These are phyloP conservation scores for Ilex aquifolium DNA, from an alignment of 257 asterid species.

Conservation along the genomic window DNA sequence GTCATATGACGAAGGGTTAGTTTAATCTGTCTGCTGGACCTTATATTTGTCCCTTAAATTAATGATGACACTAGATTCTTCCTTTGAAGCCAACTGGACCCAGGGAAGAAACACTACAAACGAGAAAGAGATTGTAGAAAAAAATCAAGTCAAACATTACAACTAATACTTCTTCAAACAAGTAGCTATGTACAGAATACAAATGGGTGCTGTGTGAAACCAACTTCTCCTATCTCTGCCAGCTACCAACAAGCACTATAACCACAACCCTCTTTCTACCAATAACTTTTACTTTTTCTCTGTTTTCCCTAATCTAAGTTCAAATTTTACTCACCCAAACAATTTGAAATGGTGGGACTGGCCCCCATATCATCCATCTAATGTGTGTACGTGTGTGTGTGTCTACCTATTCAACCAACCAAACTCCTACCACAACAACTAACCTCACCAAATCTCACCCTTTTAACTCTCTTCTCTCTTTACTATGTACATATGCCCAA, in stretches of 20 bases:
- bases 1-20: too few relatives aligned
- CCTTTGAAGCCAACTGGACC: too few relatives aligned
- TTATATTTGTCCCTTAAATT: too few relatives aligned
- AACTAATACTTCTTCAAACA: too few relatives aligned
- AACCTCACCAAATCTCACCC: slow-evolving; percentile 29
- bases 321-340: slow-evolving; percentile 5
- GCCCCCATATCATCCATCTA: slow-evolving; percentile 6
- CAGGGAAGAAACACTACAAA: too few relatives aligned
- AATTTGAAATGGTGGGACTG: slow-evolving; percentile 6
- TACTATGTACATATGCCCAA: slow-evolving; percentile 30
- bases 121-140: too few relatives aligned
- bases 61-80: too few relatives aligned
- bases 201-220: too few relatives aligned
- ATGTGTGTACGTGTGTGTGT: neutral
- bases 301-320: neutral
- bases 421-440: slow-evolving; percentile 28
- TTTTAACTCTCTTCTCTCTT: slow-evolving; percentile 6
- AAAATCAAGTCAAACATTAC: too few relatives aligned
- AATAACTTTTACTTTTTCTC: slow-evolving; percentile 1
- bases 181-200: too few relatives aligned
- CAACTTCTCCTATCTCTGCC: neutral
- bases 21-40: too few relatives aligned
- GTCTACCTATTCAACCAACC: slow-evolving; percentile 21
- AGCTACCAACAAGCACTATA: slow-evolving; percentile 14
- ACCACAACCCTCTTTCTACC: slow-evolving; percentile 4